phyloP scores from a whole-genome alignment of 2,329 filamentous ascomycete genomes.

The Hypoxylon sp. region DNA sequence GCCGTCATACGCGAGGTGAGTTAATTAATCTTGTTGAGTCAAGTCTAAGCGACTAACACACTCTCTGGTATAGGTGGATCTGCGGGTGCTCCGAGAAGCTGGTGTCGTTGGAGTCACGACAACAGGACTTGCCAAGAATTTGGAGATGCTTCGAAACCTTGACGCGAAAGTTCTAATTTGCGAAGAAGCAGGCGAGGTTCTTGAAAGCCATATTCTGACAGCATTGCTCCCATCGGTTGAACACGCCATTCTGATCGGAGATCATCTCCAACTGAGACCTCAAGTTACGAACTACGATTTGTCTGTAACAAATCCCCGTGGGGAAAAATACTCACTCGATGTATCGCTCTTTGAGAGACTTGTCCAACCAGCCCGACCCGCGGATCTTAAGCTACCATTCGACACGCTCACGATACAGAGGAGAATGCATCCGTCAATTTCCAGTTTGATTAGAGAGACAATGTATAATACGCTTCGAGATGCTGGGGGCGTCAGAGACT shows the following conservation, averaged over 20 bases:
- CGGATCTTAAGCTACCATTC: constrained; percentile 49
- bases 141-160: constrained; percentile 64
- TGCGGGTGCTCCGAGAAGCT: constrained; percentile 57
- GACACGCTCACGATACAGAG: constrained; percentile 66
- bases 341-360: constrained; percentile 74
- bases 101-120: constrained; percentile 73
- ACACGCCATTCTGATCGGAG: constrained; percentile 75
- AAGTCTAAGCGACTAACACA: constrained; percentile 8
- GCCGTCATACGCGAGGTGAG: constrained; percentile 25
- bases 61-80: constrained; percentile 47
- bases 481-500: constrained; percentile 52
- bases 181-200: constrained; percentile 47
- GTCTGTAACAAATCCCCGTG: constrained; percentile 64
- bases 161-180: constrained; percentile 71
- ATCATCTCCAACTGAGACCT: constrained; percentile 74
- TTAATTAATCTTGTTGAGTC: neutral
- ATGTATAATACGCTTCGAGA: constrained; percentile 69
- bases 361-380: constrained; percentile 51
- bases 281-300: constrained; percentile 69
- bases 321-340: constrained; percentile 69
- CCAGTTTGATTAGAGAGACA: constrained; percentile 66
- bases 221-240: constrained; percentile 40
- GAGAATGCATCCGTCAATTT: constrained; percentile 72
- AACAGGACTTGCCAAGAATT: constrained; percentile 68
- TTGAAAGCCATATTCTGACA: constrained; percentile 45